Percentiles rank a stretch among this genome's conserved stretches.
These are phyloP conservation scores for Neonectria hederae DNA, from an alignment of 2,329 filamentous ascomycete species.

Conservation along the genomic window DNA sequence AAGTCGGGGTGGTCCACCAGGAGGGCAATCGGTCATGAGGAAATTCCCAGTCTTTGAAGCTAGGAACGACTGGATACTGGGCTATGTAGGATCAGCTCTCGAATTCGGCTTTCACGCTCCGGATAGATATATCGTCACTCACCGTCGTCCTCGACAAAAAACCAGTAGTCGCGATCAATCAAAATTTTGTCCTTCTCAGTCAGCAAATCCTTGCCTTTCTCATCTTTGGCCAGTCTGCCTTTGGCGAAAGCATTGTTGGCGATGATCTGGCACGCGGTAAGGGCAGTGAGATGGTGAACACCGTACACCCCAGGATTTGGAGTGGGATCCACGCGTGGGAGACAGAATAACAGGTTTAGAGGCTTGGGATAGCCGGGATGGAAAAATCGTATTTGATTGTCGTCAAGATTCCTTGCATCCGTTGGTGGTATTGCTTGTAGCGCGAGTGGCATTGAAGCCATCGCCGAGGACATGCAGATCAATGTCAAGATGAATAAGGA, in stretches of 20 bases:
- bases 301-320: conserved; percentile 5
- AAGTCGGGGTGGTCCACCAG: conserved; percentile 20
- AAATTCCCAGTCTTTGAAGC: conserved; percentile 35
- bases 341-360: conserved; percentile 29
- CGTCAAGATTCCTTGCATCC: neutral
- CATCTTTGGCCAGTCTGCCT: conserved; percentile 20
- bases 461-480: too few species aligned
- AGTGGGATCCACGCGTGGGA: conserved; percentile 32
- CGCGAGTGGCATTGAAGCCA: too few species aligned
- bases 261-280: conserved; percentile 29
- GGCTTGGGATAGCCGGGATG: conserved; percentile 33
- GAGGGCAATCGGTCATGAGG: conserved; percentile 28
- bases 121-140: too few species aligned
- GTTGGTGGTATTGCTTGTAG: too few species aligned
- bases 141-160: too few species aligned
- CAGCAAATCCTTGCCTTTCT: too few species aligned
- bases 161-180: too few species aligned
- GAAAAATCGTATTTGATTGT: conserved; percentile 4
- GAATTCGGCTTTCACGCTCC: too few species aligned
- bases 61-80: conserved; percentile 27
- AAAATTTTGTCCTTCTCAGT: neutral
- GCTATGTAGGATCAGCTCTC: too few species aligned
- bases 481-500: too few species aligned
- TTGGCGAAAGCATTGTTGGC: conserved; percentile 31
- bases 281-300: conserved; percentile 27